A percentile compares a stretch with the other conserved stretches of the same genome.
Evolutionary conservation across 2,329 filamentous ascomycete genomes (phyloP).

Genomic region (Apiospora hydei): DNA sequence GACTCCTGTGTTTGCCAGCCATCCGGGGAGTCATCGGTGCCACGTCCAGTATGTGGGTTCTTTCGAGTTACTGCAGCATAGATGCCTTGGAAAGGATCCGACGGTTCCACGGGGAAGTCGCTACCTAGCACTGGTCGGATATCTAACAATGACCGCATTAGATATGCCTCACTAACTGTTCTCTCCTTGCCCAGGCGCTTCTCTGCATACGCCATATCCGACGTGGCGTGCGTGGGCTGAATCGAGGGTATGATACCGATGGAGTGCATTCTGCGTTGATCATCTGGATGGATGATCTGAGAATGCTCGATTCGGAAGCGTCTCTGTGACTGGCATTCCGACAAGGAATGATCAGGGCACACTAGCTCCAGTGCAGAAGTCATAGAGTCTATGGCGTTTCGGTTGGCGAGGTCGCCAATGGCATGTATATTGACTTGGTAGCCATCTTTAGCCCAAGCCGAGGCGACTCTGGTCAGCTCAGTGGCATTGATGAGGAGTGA

Average conservation of each 20-base stretch:
- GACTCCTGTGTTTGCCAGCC: constrained; percentile 69
- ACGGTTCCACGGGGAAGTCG: constrained; percentile 76
- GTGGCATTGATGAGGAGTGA: constrained; percentile 72
- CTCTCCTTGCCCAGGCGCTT: constrained; percentile 64
- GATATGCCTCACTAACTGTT: constrained; percentile 65
- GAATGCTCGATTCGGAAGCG: constrained; percentile 75
- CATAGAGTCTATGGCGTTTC: constrained; percentile 69
- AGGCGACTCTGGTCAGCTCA: constrained; percentile 60
- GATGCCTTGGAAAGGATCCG: constrained; percentile 71
- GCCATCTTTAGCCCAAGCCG: constrained; percentile 64
- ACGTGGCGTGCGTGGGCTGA: constrained; percentile 76
- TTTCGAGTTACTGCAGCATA: constrained; percentile 71
- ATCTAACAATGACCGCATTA: constrained; percentile 68
- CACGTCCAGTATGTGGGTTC: constrained; percentile 62
- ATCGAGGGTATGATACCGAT: constrained; percentile 72
- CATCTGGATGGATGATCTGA: constrained; percentile 72
- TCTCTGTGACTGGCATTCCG: constrained; percentile 58
- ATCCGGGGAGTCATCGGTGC: constrained; percentile 52
- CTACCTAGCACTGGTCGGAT: constrained; percentile 66
- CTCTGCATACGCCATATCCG: constrained; percentile 73
- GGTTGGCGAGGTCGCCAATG: constrained; percentile 74
- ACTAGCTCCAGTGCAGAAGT: constrained; percentile 60
- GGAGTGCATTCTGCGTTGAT: constrained; percentile 65
- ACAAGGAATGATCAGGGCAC: constrained; percentile 54
- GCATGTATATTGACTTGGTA: constrained; percentile 78